Conservation (phyloP, 75 land plant species). For the Cryptomeria japonica region DNA sequence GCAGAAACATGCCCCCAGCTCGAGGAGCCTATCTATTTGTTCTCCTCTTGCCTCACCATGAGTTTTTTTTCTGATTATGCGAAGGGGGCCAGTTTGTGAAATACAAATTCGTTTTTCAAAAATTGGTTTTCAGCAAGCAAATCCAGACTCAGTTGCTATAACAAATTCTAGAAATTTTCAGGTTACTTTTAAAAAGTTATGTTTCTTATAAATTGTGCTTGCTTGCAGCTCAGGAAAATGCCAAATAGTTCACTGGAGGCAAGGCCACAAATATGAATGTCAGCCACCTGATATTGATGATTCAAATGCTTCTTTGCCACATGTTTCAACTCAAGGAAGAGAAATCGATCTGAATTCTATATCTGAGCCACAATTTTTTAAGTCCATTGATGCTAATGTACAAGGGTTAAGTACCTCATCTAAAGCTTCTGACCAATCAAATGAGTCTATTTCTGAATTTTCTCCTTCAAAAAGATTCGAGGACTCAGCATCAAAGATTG, state of each 20-base stretch:
- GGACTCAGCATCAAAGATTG: background rate
- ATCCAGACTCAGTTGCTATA: background rate
- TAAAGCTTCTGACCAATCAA: background rate
- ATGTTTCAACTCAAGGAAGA: constrained; percentile 1
- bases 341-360: background rate
- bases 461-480: background rate
- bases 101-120: background rate
- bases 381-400: background rate
- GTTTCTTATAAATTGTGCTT: constrained; percentile 13
- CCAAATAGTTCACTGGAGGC: constrained; percentile 82
- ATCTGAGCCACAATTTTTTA: background rate
- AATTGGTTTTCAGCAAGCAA: background rate
- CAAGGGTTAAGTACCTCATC: background rate
- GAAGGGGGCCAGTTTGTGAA: background rate
- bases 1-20: background rate
- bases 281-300: constrained; percentile 21
- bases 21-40: background rate
- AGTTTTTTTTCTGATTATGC: background rate
- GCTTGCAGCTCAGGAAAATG: constrained; percentile 70
- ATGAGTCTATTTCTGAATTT: background rate
- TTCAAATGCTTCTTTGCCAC: background rate
- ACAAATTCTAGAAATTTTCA: background rate
- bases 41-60: background rate
- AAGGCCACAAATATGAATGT: constrained; percentile 77
- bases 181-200: background rate